phyloP scores from a whole-genome alignment of 2,329 filamentous ascomycete genomes.

The Monilinia aucupariae region DNA sequence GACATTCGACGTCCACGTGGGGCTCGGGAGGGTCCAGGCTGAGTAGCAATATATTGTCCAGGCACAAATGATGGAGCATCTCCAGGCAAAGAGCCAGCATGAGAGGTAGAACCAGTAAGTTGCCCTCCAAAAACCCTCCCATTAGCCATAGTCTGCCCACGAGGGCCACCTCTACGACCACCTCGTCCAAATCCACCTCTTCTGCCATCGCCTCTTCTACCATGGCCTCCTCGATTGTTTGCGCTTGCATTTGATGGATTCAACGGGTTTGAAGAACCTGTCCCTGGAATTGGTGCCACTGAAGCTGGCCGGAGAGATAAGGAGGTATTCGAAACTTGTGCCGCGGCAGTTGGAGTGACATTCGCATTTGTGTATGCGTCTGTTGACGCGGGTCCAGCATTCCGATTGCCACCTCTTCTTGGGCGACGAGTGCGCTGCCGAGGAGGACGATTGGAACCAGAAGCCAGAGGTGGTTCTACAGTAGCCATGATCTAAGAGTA shows the following conservation, averaged over 20 bases:
- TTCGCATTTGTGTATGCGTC: neutral
- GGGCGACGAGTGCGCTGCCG: constrained; percentile 26
- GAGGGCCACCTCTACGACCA: constrained; percentile 25
- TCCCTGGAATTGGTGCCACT: constrained; percentile 15
- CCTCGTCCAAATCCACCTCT: constrained; percentile 28
- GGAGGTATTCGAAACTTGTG: constrained; percentile 19
- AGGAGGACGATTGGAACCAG: constrained; percentile 22
- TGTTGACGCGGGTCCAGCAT: constrained; percentile 17
- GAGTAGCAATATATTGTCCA: constrained; percentile 34
- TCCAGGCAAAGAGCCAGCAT: constrained; percentile 39
- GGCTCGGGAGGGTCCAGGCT: constrained; percentile 33
- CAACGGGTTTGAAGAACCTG: constrained; percentile 6
- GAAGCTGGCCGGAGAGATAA: constrained; percentile 24
- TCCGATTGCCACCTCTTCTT: constrained; percentile 27
- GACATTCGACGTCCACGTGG: constrained; percentile 38
- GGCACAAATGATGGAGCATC: constrained; percentile 46
- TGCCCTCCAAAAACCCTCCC: constrained; percentile 40
- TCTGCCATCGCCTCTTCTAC: constrained; percentile 27
- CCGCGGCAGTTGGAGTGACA: neutral
- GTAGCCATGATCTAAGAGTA: constrained; percentile 23
- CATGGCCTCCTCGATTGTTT: constrained; percentile 27
- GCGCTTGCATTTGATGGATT: constrained; percentile 16
- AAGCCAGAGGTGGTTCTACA: constrained; percentile 19
- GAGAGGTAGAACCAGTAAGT: constrained; percentile 32
- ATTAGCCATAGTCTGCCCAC: constrained; percentile 30